phyloP scores from a whole-genome alignment of 2,329 filamentous ascomycete species.

The Clonostachys sp. region DNA sequence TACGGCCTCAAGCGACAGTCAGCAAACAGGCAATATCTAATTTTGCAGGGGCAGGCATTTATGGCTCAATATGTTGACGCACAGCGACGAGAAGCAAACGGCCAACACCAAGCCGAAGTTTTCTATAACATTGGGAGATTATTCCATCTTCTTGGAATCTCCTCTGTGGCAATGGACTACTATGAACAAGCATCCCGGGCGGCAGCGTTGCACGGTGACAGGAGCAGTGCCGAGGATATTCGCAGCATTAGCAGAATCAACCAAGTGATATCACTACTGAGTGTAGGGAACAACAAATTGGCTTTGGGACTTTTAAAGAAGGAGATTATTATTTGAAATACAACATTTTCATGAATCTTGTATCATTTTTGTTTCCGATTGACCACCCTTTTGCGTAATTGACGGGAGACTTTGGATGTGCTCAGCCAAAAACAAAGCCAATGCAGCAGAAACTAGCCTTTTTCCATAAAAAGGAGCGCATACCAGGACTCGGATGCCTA shows the following conservation, averaged over 20 bases:
- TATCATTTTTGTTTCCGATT: too few relatives aligned
- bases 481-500: too few relatives aligned
- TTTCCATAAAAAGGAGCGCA: too few relatives aligned
- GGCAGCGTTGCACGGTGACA: slow-evolving; percentile 1
- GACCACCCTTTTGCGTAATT: too few relatives aligned
- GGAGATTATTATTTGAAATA: too few relatives aligned
- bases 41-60: slow-evolving; percentile 81
- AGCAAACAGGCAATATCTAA: slow-evolving; percentile 83
- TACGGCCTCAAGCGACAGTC: slow-evolving; percentile 85
- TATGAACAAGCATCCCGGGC: slow-evolving; percentile 46
- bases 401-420: too few relatives aligned
- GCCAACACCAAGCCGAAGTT: slow-evolving; percentile 15
- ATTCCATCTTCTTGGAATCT: slow-evolving; percentile 28
- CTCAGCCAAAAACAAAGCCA: too few relatives aligned
- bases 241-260: slow-evolving; percentile 20
- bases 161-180: slow-evolving; percentile 60
- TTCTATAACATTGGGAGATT: slow-evolving; percentile 31
- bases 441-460: too few relatives aligned
- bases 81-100: neutral
- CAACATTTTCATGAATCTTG: too few relatives aligned
- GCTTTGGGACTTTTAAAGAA: too few relatives aligned
- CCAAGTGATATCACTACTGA: slow-evolving; percentile 20
- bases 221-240: slow-evolving; percentile 14
- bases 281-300: slow-evolving; percentile 14
- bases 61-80: slow-evolving; percentile 40